A percentile compares a stretch with the other conserved stretches of the same genome.
phyloP scores from a whole-genome alignment of 352 stramenopile species.

The Phytophthora brassicae region DNA sequence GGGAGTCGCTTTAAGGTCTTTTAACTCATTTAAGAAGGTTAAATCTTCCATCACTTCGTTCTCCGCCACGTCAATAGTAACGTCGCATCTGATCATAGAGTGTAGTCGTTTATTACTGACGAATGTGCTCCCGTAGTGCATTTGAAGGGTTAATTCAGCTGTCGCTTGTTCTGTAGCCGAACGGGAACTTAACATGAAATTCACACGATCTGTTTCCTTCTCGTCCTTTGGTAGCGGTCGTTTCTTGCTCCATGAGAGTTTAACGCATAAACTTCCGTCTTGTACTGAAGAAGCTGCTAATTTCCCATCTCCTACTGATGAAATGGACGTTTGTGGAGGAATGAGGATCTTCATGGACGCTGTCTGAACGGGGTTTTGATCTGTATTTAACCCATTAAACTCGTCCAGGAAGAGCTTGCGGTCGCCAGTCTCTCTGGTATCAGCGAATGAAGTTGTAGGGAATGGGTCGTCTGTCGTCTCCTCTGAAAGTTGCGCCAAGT shows the following conservation, averaged over 20 bases:
- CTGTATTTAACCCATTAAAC: neutral
- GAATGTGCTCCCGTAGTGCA: no score
- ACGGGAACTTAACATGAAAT: slow-evolving; percentile 19
- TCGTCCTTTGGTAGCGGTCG: slow-evolving; percentile 1
- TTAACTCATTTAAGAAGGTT: neutral
- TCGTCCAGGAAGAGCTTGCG: no score
- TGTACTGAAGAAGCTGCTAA: slow-evolving; percentile 10
- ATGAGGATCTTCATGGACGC: neutral
- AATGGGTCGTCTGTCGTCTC: no score
- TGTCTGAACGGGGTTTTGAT: neutral
- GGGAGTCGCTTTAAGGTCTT: neutral
- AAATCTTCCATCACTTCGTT: neutral
- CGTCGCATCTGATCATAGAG: slow-evolving; percentile 24
- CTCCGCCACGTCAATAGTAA: slow-evolving; percentile 3
- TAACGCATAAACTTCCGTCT: slow-evolving; percentile 12
- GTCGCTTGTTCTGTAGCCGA: slow-evolving; percentile 16
- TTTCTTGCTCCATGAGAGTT: slow-evolving; percentile 13
- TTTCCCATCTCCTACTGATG: neutral
- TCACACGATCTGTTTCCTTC: neutral
- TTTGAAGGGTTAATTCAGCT: slow-evolving; percentile 13
- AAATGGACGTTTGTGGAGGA: neutral
- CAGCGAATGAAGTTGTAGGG: no score
- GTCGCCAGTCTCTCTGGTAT: no score
- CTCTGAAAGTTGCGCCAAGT: no score
- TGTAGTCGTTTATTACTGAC: slow-evolving; percentile 16